A percentile compares a stretch with the other conserved stretches of the same genome.
Conservation (phyloP, 2,329 filamentous ascomycete genomes). For the Aspergillus latus region DNA sequence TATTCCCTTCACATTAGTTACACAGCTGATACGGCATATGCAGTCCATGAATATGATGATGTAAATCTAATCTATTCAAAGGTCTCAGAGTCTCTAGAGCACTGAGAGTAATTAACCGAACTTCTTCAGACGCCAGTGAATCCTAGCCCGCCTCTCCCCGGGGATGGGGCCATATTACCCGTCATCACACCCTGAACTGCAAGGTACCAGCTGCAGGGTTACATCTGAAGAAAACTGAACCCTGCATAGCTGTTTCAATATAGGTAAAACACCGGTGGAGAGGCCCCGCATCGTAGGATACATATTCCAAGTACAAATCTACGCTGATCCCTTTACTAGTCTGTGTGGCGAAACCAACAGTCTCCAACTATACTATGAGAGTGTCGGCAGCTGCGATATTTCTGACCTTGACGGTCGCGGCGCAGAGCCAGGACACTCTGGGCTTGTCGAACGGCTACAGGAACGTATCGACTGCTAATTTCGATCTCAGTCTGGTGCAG, state of each 20-base stretch:
- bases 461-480: neutral
- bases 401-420: neutral
- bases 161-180: too few relatives aligned
- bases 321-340: neutral
- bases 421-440: neutral
- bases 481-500: neutral
- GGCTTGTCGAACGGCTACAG: neutral
- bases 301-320: neutral
- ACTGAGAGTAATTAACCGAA: too few relatives aligned
- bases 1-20: too few relatives aligned
- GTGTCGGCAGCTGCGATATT: neutral
- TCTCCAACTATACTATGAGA: neutral
- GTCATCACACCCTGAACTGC: too few relatives aligned
- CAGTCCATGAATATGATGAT: too few relatives aligned
- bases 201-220: neutral
- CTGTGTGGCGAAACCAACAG: too few relatives aligned
- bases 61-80: too few relatives aligned
- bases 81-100: too few relatives aligned
- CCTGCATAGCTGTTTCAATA: neutral
- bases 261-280: neutral
- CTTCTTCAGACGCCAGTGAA: too few relatives aligned
- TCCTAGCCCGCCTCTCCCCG: too few relatives aligned
- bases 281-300: too few relatives aligned
- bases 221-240: neutral
- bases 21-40: too few relatives aligned